Percentiles rank a stretch among this genome's conserved stretches.
Conservation (phyloP, 1,284 basidiomycete genomes). For the Ganoderma meredithae region DNA sequence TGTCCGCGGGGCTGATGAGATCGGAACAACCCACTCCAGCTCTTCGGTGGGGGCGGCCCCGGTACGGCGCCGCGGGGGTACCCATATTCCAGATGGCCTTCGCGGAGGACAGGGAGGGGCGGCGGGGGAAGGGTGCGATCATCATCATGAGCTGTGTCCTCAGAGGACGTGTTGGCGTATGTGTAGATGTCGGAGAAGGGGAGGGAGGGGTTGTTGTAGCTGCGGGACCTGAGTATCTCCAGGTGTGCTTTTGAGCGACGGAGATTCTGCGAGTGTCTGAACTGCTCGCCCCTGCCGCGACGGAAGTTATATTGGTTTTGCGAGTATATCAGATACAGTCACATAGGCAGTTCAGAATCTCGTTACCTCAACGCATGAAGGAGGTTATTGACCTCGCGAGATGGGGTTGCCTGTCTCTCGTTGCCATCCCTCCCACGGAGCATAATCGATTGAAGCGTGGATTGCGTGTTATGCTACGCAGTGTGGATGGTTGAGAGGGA, state of each 20-base stretch:
- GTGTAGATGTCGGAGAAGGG: slow-evolving; percentile 44
- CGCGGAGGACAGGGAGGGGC: slow-evolving; percentile 31
- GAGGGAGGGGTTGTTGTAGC: slow-evolving; percentile 38
- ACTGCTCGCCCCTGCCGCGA: slow-evolving; percentile 66
- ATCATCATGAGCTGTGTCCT: slow-evolving; percentile 1
- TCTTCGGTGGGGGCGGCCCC: slow-evolving; percentile 37
- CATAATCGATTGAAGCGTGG: not conserved
- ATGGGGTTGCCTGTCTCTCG: not conserved
- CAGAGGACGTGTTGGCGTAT: slow-evolving; percentile 10
- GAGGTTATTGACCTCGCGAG: slow-evolving; percentile 34
- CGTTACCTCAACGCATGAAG: slow-evolving; percentile 37
- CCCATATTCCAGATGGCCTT: slow-evolving; percentile 37
- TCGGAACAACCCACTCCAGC: slow-evolving; percentile 37
- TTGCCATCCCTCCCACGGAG: not conserved
- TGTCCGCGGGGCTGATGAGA: slow-evolving; percentile 15
- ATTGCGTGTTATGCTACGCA: slow-evolving; percentile 5
- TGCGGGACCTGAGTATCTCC: slow-evolving; percentile 33
- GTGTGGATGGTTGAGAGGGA: not conserved
- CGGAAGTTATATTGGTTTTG: not conserved
- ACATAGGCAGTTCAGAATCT: not conserved
- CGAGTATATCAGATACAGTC: not conserved
- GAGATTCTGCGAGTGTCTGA: slow-evolving; percentile 65
- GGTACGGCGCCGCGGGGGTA: slow-evolving; percentile 39
- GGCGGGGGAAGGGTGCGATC: slow-evolving; percentile 17
- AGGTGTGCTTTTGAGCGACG: slow-evolving; percentile 49